Conservation (phyloP, 768 basidiomycete species). For the Mycena venus region DNA sequence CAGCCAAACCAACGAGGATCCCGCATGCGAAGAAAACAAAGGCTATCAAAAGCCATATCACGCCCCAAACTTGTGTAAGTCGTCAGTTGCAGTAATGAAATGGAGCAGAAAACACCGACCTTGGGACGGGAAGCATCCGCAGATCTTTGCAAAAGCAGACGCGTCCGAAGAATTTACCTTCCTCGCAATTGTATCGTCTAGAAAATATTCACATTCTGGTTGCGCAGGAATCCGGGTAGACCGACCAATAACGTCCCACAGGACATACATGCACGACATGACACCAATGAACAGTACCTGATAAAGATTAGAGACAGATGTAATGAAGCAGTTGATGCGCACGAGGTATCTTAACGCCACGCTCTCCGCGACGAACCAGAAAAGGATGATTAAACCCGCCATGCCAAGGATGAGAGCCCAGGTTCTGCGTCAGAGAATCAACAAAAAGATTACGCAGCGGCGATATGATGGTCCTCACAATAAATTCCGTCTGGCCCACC, state of each 20-base stretch:
- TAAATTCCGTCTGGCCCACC: slow-evolving; percentile 86
- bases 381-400: slow-evolving; percentile 82
- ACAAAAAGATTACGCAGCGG: background rate
- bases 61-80: slow-evolving; percentile 78
- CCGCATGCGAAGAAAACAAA: slow-evolving; percentile 82
- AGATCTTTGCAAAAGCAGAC: slow-evolving; percentile 85
- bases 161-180: slow-evolving; percentile 93
- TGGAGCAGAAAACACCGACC: slow-evolving; percentile 52
- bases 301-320: background rate
- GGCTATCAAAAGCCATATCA: slow-evolving; percentile 87
- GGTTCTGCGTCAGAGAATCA: slow-evolving; percentile 60
- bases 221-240: background rate
- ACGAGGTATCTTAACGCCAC: slow-evolving; percentile 85
- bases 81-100: slow-evolving; percentile 16
- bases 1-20: slow-evolving; percentile 81
- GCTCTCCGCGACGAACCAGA: slow-evolving; percentile 86
- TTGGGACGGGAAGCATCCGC: slow-evolving; percentile 88
- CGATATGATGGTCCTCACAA: slow-evolving; percentile 63
- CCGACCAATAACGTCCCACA: slow-evolving; percentile 90
- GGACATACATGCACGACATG: slow-evolving; percentile 89
- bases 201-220: background rate
- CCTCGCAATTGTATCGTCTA: slow-evolving; percentile 87
- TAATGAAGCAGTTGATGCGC: too few relatives aligned
- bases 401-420: slow-evolving; percentile 86
- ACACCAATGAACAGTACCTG: slow-evolving; percentile 88